phyloP scores from a whole-genome alignment of 1,139 yeast species.

The Arxiozyma telluris region DNA sequence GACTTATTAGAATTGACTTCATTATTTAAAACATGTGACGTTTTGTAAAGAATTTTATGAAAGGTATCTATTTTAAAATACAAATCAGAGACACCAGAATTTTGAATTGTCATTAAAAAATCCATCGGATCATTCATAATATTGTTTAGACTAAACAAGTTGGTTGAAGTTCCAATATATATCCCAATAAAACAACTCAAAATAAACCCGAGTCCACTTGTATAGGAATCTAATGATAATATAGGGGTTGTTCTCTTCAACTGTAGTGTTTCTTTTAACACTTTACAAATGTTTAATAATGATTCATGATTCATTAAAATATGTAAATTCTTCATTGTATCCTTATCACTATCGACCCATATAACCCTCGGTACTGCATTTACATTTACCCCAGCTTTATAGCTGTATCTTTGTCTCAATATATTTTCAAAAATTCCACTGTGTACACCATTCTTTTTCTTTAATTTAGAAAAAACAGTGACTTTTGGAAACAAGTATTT shows the following conservation, averaged over 20 bases:
- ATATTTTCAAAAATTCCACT: constrained; percentile 15
- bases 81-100: constrained; percentile 77
- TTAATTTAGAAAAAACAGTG: constrained; percentile 27
- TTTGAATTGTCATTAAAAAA: constrained; percentile 62
- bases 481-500: constrained; percentile 24
- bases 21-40: constrained; percentile 32
- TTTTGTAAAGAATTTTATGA: constrained; percentile 62
- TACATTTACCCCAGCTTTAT: constrained; percentile 18
- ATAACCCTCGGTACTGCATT: constrained; percentile 22
- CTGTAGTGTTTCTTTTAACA: constrained; percentile 86
- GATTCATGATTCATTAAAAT: constrained; percentile 44
- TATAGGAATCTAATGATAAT: constrained; percentile 80
- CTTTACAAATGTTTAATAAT: constrained; percentile 73
- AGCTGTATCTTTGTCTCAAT: constrained; percentile 15
- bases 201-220: constrained; percentile 78
- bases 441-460: constrained; percentile 18
- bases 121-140: constrained; percentile 68
- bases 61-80: constrained; percentile 82
- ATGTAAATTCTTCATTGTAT: constrained; percentile 19
- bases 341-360: constrained; percentile 31
- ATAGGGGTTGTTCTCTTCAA: constrained; percentile 63
- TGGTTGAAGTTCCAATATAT: constrained; percentile 79
- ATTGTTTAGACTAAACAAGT: constrained; percentile 68
- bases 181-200: constrained; percentile 77
- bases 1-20: constrained; percentile 7